Evolutionary conservation across 305 asterid genomes (phyloP), one percentile per base, ranked within the genome.

Genomic region (Fraxinus sp.): DNA sequence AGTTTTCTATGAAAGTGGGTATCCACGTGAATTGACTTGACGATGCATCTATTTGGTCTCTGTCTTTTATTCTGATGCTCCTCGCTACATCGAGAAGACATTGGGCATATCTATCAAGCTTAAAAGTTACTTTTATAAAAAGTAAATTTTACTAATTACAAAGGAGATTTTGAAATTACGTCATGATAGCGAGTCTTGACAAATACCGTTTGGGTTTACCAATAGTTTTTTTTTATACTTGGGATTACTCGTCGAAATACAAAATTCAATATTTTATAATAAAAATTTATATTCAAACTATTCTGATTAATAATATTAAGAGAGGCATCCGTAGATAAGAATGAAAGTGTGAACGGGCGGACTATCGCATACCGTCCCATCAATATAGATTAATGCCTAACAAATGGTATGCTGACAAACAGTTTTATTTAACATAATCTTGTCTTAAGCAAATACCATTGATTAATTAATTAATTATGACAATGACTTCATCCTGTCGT

Each of bases 391-490:
- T 43, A 32, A 46, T 79, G 35, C 11, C 35, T 10, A 30, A 81
- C 76, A 76, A 32, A 35, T 49, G 70, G 70, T 84, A 77, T 14
- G 79, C 75, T 24, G 72, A 79, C 88, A 79, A 85, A 85, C 81
- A 75, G 10, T 28, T 30, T 70, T 70, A 41, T 6, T 57, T 46
- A 81, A 81, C 74, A 78, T 78, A 70, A 35, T 24, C 75, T 70
- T 80, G 78, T 80, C 71, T 71, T 72, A 64, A 74, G 24, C 36
- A 55, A 77, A 81, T 73, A 36, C 78, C 78, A 39, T 39, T 37
- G 1, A 39, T 39, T 39, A 46, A 5, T 57, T 52, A n/a, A 26
- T 66, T 66, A 64, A 64, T 26, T 22, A 32, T 73, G 52, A 59
- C 2, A 80, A 71, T 33, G 84, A 79, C 82, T 82, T 78, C 79